A percentile compares a stretch with the other conserved stretches of the same genome.
Evolutionary conservation across 2,329 filamentous ascomycete genomes (phyloP).

Genomic region (Plectosphaerella sp.): DNA sequence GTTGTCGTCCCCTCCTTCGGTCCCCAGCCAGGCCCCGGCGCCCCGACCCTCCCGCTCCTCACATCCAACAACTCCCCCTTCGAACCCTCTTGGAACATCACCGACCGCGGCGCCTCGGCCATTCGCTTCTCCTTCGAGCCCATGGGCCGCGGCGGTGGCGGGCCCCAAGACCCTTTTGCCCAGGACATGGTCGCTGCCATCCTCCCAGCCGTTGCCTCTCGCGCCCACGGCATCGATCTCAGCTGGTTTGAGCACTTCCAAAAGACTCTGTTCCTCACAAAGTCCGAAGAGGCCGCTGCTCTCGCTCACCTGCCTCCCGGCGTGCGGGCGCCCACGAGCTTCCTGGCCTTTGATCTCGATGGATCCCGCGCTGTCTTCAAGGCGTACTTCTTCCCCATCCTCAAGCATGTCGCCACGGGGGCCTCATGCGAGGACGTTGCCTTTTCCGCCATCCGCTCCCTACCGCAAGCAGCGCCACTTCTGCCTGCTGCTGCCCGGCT

Average conservation of each 20-base stretch:
- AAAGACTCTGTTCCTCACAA: conserved; percentile 13
- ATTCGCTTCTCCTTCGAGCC: conserved; percentile 13
- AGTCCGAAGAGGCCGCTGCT: conserved; percentile 8
- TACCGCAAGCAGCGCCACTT: conserved; percentile 13
- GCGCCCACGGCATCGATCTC: conserved; percentile 6
- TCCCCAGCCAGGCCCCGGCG: conserved; percentile 4
- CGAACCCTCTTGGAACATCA: conserved; percentile 11
- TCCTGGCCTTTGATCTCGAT: conserved; percentile 19
- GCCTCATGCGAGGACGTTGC: conserved; percentile 13
- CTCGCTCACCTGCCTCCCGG: conserved; percentile 10
- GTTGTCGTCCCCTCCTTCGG: conserved; percentile 11
- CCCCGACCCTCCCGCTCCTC: conserved; percentile 8
- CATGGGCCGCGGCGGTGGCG: conserved; percentile 9
- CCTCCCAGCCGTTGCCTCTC: conserved; percentile 7
- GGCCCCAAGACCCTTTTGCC: conserved; percentile 8
- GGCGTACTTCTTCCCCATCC: conserved; percentile 18
- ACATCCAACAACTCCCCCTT: conserved; percentile 11
- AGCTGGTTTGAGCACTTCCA: conserved; percentile 17
- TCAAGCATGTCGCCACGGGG: conserved; percentile 17
- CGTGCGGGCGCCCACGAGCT: conserved; percentile 16
- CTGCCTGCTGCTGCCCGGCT: conserved; percentile 12
- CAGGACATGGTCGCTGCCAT: conserved; percentile 10
- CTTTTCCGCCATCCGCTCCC: conserved; percentile 16
- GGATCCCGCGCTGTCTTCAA: conserved; percentile 14
- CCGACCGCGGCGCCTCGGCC: conserved; percentile 8